Base-by-base conservation (phyloP, 2,329 filamentous ascomycete species). In the Lachnellula subtilissima region DNA sequence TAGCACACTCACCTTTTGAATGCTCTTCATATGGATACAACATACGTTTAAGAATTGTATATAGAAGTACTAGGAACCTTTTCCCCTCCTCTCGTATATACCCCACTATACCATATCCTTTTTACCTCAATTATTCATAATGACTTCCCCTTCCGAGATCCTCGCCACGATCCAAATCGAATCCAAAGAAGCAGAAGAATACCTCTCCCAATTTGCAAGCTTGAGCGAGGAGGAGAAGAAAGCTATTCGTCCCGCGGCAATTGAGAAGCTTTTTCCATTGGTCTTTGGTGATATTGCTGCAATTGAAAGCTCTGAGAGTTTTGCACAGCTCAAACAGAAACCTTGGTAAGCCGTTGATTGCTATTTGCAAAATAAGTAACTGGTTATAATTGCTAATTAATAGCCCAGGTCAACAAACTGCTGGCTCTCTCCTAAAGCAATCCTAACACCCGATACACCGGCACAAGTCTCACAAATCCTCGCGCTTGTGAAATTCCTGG, bases 141-240 rank as follows among this genome's bases (percentile, higher is more conserved):
- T 2, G 79, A 82, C 46, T 78, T 79, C 53, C 76, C 85, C 56
- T 87, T 83, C 37, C 14, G n/a, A 40, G n/a, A 9, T 40, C 37
- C 37, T 40, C 14, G n/a, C 14, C 6, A 40, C 6, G 8, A n/a
- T 40, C 14, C 12, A 9, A 6, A 40, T 40, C n/a, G 37, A 17
- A 40, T 40, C 37, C 14, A 40, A 15, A 9, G 37, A 40, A 17
- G 37, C 37, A 40, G 37, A 40, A 40, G 15, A 15, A 15, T 40
- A 17, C 5, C 37, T 40, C 15, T 40, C 37, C 14, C 14, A 17
- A 6, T 40, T 40, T 9, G 37, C 14, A 17, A 40, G 37, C 15
- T 40, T 40, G 15, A 40, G 37, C 37, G 37, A 40, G 7, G 37
- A 40, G 37, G 37, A 17, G 12, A 40, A 40, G 15, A 17, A 40